Percentiles rank a stretch among this genome's conserved stretches.
Conservation (phyloP, 129 eudicot genomes). For the Flaveria bidentis region DNA sequence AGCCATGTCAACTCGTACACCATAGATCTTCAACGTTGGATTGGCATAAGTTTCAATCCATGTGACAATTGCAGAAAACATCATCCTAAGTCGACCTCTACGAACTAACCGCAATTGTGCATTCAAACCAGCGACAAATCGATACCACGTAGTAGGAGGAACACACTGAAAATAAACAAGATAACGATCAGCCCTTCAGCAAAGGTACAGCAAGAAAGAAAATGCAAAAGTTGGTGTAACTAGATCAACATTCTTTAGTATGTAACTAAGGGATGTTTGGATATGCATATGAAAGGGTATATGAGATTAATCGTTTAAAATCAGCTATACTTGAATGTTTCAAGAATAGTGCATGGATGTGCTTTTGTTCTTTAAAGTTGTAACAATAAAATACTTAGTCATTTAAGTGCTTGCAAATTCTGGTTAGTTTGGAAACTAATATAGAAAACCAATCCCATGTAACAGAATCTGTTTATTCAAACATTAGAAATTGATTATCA, state of each 20-base stretch:
- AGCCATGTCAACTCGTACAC: conserved; percentile 80
- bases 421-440: neutral
- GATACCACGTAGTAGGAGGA: conserved; percentile 97
- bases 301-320: too few relatives aligned
- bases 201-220: conserved; percentile 5
- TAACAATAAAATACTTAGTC: neutral
- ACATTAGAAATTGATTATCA: neutral
- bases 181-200: neutral
- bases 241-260: conserved; percentile 4
- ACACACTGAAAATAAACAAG: conserved; percentile 54
- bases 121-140: conserved; percentile 94
- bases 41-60: conserved; percentile 87
- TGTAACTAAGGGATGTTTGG: neutral
- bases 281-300: neutral
- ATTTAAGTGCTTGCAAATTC: neutral
- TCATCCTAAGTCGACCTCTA: conserved; percentile 65
- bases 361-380: neutral
- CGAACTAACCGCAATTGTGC: conserved; percentile 90
- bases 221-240: conserved; percentile 2
- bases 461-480: neutral
- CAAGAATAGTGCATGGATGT: neutral
- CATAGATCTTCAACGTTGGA: conserved; percentile 66
- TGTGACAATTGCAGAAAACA: conserved; percentile 52
- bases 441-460: neutral
- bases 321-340: neutral